Conservation (phyloP, 1,284 basidiomycete species). For the Marasmius oreades region DNA sequence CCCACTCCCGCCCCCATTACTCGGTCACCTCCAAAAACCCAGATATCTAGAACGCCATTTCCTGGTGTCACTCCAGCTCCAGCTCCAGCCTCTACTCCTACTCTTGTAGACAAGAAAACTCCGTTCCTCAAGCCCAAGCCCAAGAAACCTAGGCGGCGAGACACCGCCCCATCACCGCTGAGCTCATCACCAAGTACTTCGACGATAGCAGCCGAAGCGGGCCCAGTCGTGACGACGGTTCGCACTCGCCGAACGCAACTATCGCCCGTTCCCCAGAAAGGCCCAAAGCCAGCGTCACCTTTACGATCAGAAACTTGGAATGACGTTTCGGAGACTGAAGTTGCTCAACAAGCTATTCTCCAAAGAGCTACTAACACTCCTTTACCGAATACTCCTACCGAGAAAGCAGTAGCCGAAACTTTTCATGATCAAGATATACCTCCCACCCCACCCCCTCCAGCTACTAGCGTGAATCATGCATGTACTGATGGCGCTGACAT, state of each 20-base stretch:
- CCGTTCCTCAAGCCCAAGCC: not conserved
- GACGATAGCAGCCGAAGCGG: not conserved
- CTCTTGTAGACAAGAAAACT: not conserved
- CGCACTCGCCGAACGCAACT: not conserved
- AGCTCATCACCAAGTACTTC: not conserved
- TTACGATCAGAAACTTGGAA: not conserved
- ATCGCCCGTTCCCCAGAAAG: not conserved
- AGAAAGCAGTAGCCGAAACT: not conserved
- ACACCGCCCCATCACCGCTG: not conserved
- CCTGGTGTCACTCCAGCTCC: not conserved
- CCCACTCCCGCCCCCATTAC: not conserved
- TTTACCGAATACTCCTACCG: not conserved
- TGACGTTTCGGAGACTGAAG: not conserved
- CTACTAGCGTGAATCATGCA: not conserved
- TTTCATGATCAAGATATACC: too few species aligned
- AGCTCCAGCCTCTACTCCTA: not conserved
- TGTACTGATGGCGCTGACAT: too few species aligned
- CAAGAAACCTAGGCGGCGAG: slow-evolving; percentile 1
- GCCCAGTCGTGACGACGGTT: not conserved
- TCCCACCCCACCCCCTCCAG: not conserved
- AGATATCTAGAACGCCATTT: not conserved
- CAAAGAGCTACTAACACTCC: not conserved
- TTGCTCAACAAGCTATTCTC: not conserved
- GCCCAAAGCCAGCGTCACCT: not conserved
- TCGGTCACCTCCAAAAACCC: not conserved